Conservation (phyloP, 768 basidiomycete genomes). For the Mrakia blollopis region DNA sequence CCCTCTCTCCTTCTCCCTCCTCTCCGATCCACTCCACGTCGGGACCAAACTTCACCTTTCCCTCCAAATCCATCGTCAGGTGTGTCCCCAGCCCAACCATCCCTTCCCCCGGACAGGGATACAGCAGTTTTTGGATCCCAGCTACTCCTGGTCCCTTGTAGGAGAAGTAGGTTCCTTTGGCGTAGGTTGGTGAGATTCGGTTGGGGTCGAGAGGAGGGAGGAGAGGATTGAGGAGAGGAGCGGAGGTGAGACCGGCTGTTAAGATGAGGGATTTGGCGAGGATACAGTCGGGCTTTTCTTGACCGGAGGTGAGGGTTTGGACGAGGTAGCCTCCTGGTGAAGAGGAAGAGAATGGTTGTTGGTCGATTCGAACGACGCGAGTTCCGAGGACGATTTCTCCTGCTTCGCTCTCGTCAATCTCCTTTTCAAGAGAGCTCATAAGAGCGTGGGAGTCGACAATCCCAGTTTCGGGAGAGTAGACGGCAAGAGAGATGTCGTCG, state of each 20-base stretch:
- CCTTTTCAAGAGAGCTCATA: slow-evolving; percentile 76
- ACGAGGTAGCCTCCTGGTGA: slow-evolving; percentile 31
- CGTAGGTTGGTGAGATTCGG: slow-evolving; percentile 34
- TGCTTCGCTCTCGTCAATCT: slow-evolving; percentile 64
- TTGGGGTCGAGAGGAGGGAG: slow-evolving; percentile 33
- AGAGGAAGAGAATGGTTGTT: slow-evolving; percentile 45
- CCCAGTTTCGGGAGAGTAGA: slow-evolving; percentile 63
- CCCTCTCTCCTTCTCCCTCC: slow-evolving; percentile 42
- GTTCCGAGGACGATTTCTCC: slow-evolving; percentile 74
- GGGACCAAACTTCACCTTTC: slow-evolving; percentile 84
- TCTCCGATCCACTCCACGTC: slow-evolving; percentile 75
- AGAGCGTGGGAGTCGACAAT: slow-evolving; percentile 82
- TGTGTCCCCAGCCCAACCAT: slow-evolving; percentile 90
- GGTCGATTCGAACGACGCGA: slow-evolving; percentile 80
- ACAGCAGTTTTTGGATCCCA: slow-evolving; percentile 69
- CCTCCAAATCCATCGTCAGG: slow-evolving; percentile 76
- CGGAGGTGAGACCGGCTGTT: slow-evolving; percentile 39
- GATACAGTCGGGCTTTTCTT: slow-evolving; percentile 29
- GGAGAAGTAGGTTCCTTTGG: slow-evolving; percentile 72
- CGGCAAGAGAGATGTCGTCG: background rate
- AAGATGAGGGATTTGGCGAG: slow-evolving; percentile 31
- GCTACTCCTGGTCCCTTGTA: slow-evolving; percentile 75
- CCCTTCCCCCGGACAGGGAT: slow-evolving; percentile 69
- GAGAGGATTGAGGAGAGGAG: slow-evolving; percentile 37
- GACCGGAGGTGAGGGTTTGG: slow-evolving; percentile 34